Base-by-base conservation (phyloP, 768 basidiomycete genomes). In the Collybiopsis luxurians region DNA sequence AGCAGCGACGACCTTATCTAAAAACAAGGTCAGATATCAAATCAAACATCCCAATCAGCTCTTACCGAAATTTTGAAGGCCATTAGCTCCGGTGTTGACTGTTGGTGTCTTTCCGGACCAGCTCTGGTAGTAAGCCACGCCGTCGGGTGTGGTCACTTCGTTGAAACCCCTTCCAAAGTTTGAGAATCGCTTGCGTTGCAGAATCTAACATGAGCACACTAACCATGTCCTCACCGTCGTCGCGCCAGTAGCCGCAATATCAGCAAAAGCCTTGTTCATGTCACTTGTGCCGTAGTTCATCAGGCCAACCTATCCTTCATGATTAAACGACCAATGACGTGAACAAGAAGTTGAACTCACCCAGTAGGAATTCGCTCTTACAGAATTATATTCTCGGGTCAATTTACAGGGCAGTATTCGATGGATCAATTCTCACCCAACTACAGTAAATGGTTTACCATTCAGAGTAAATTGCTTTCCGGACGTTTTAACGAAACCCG, bases 301-400 rank as follows among this genome's bases (percentile, higher is more conserved):
- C 42, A 82, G 71, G 13, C 83, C 79, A 7, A 83, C 75, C 31
- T 34, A 34, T 13, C 31, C 5, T 34, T 34, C 31, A 6, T 6
- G 31, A 5, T 6, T 34, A 34, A 34, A 13, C n/a, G n/a, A n/a
- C n/a, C n/a, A n/a, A n/a, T n/a, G n/a, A n/a, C n/a, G n/a, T n/a
- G n/a, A n/a, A n/a, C n/a, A n/a, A n/a, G n/a, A n/a, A n/a, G n/a
- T n/a, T n/a, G 31, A 13, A 34, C 31, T 13, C 13, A 34, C 31
- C 83, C 83, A 85, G 68, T 85, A 84, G 1, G 82, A 76, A 66
- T 85, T 84, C 11, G 75, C 67, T 7, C 82, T 76, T 56, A 19
- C 21, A 34, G 15, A 4, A 24, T 28, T 9, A 31, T 46, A 21
- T 13, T 31, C 34, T 26, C 3, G 17, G 23, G 7, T 26, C 4